These are phyloP conservation scores for Westerdykella sp. DNA, from an alignment of 2,329 filamentous ascomycete genomes.

Conservation along the genomic window DNA sequence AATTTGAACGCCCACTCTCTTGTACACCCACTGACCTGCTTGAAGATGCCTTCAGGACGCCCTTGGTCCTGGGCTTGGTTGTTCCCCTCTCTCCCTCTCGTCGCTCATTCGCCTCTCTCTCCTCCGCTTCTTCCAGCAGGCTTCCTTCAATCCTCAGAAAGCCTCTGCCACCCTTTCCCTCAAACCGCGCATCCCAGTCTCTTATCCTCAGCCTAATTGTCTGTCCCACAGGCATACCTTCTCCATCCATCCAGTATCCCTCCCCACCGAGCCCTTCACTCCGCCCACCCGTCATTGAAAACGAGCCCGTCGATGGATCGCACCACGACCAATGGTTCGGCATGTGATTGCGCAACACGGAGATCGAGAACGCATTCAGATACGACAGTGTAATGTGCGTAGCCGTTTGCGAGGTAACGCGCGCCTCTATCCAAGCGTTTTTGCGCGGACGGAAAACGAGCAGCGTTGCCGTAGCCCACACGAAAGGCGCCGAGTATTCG, in stretches of 20 bases:
- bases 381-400: constrained; percentile 84
- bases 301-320: constrained; percentile 13
- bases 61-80: constrained; percentile 1
- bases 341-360: constrained; percentile 69
- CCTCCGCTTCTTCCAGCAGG: constrained; percentile 65
- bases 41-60: not conserved
- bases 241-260: constrained; percentile 70
- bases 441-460: constrained; percentile 72
- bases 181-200: constrained; percentile 68
- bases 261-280: constrained; percentile 41
- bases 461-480: constrained; percentile 84
- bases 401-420: constrained; percentile 78
- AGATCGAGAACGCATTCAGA: constrained; percentile 87
- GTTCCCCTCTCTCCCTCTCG: constrained; percentile 7
- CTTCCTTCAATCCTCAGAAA: constrained; percentile 84
- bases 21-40: not conserved
- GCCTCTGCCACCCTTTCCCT: constrained; percentile 61
- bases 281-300: constrained; percentile 9
- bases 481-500: constrained; percentile 80
- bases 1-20: not conserved
- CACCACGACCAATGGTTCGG: constrained; percentile 74
- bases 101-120: constrained; percentile 40
- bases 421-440: constrained; percentile 70
- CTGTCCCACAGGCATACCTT: constrained; percentile 60
- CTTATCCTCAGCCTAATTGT: constrained; percentile 66